A percentile compares a stretch with the other conserved stretches of the same genome.
Evolutionary conservation across 2,329 filamentous ascomycete species (phyloP).

Genomic region (Aspergillus japonicus): DNA sequence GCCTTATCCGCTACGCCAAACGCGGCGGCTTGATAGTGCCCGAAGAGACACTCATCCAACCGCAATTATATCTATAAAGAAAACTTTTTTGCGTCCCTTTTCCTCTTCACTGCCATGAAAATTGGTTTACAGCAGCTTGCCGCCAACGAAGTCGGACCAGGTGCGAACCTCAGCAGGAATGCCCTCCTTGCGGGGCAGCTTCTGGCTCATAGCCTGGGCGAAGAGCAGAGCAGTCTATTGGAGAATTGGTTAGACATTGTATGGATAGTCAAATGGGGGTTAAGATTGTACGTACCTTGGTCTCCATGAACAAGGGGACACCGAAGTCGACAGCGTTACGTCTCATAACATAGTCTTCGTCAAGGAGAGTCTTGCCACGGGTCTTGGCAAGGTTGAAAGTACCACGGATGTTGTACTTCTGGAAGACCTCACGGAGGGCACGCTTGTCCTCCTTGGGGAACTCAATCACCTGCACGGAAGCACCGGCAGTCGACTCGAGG

Average conservation of each 20-base stretch:
- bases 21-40: conserved; percentile 21
- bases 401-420: conserved; percentile 94
- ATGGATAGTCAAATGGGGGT: not conserved
- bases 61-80: conserved; percentile 23
- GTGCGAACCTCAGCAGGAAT: conserved; percentile 87
- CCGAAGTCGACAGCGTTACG: conserved; percentile 98
- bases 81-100: conserved; percentile 19
- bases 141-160: conserved; percentile 94
- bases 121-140: conserved; percentile 49
- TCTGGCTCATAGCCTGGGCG: conserved; percentile 94
- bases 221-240: conserved; percentile 88
- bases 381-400: conserved; percentile 90
- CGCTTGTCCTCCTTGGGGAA: conserved; percentile 97
- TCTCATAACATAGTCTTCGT: conserved; percentile 98
- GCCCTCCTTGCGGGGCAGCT: conserved; percentile 82
- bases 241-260: conserved; percentile 26
- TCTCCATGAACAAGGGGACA: conserved; percentile 97
- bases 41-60: conserved; percentile 16
- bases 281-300: conserved; percentile 67
- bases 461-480: conserved; percentile 84
- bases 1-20: conserved; percentile 29
- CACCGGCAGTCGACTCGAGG: conserved; percentile 68
- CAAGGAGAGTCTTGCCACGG: conserved; percentile 77
- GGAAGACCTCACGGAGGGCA: conserved; percentile 87
- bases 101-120: not conserved